These are phyloP conservation scores for Scortechinia acanthostroma DNA, from an alignment of 2,329 filamentous ascomycete species.

Conservation along the genomic window DNA sequence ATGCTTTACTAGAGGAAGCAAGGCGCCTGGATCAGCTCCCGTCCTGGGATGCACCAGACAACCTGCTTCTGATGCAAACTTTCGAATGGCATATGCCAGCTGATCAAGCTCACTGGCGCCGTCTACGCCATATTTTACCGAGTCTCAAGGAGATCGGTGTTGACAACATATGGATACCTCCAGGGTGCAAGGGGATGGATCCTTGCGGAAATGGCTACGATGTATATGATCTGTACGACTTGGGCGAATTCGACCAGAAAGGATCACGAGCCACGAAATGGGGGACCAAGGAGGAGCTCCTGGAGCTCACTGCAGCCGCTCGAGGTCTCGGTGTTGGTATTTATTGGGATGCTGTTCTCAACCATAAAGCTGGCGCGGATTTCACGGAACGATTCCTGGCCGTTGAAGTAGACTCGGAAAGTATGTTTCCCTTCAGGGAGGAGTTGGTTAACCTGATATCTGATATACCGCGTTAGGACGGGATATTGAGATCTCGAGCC, in stretches of 20 bases:
- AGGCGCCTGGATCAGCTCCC: not conserved
- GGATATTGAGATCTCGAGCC: constrained; percentile 42
- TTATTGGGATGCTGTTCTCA: constrained; percentile 69
- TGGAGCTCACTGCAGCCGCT: constrained; percentile 41
- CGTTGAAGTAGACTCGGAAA: constrained; percentile 52
- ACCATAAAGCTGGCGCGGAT: constrained; percentile 71
- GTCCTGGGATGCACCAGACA: constrained; percentile 22
- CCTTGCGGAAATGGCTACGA: constrained; percentile 57
- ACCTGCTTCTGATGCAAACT: constrained; percentile 57
- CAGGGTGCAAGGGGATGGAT: constrained; percentile 28
- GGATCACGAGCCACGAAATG: constrained; percentile 59
- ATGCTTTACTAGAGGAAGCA: not conserved
- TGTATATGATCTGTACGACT: constrained; percentile 64
- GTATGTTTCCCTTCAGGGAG: not conserved
- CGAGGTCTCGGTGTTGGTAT: constrained; percentile 48
- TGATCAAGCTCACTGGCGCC: constrained; percentile 55
- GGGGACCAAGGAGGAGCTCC: constrained; percentile 58
- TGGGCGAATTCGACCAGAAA: constrained; percentile 72
- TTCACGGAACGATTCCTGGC: constrained; percentile 53
- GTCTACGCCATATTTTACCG: constrained; percentile 45
- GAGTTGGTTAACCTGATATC: not conserved
- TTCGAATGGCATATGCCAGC: constrained; percentile 71
- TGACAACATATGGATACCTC: constrained; percentile 63
- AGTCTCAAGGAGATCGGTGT: constrained; percentile 54
- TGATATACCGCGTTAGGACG: constrained; percentile 34